Base-by-base conservation (phyloP, 306 rosid species). In the Vigna reflexopilosa region DNA sequence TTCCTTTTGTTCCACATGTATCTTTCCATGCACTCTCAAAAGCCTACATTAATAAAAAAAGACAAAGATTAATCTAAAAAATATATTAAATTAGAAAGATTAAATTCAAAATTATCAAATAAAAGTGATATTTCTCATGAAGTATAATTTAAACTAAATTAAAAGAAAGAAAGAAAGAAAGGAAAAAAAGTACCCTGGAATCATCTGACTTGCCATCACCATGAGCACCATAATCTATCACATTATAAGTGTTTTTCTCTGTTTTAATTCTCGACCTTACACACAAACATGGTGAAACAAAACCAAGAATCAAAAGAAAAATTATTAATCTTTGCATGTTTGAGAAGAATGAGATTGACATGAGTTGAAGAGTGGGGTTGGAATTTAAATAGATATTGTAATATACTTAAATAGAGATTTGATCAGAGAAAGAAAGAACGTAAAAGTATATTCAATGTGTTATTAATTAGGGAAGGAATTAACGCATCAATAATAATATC, bases 201-300 rank as follows among this genome's bases (percentile, higher is more conserved):
- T 82, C 85, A 45, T 77, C 78, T 0, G 49, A 40, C 32, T 14
- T 32, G 5, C 82, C 82, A 71, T 82, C 57, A 0, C 82, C 82
- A 11, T 30, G 6, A 77, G 82, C 85, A 30, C 85, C 85, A 77
- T 63, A 82, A 1, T 55, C 16, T 50, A 55, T 20, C 28, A 82
- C 82, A 64, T 82, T 34, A 9, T 54, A 19, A 24, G 1, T 30
- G 34, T 30, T 36, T 6, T 15, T 26, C 32, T 30, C 0, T 58
- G 22, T 72, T 65, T 0, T 19, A 14, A 45, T 8, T 12, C 16
- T 61, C 56, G 6, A 6, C 72, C 66, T 62, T 4, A 13, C 1
- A 73, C 79, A 65, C 17, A 73, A 13, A 73, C 32, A 44, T n/a
- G 70, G 36, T 72, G 83, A 65, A 73, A 74, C 14, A 40, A 65